Conservation (phyloP, 345 rosid genomes). For the Bruguiera parviflora region DNA sequence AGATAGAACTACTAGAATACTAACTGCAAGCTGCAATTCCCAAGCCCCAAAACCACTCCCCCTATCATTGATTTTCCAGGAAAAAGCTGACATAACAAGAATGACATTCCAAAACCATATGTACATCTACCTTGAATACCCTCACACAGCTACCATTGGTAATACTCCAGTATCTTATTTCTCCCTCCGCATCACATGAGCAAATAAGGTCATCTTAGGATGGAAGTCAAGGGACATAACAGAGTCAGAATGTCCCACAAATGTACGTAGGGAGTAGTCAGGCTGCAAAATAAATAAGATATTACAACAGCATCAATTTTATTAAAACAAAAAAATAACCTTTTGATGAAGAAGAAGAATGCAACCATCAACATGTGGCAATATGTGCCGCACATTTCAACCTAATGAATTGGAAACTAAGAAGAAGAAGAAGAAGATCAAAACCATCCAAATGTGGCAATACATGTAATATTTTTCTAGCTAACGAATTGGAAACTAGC, state of each 20-base stretch:
- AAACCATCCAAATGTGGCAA: too few species aligned
- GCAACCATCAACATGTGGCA: too few species aligned
- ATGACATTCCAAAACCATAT: not conserved
- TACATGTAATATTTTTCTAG: too few species aligned
- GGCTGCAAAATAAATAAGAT: conserved; percentile 52
- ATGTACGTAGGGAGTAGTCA: conserved; percentile 73
- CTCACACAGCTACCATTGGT: conserved; percentile 70
- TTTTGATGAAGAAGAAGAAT: not conserved
- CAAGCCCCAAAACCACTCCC: not conserved
- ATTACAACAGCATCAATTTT: not conserved
- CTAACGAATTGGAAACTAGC: too few species aligned
- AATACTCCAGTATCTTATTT: conserved; percentile 92
- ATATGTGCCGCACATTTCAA: too few species aligned
- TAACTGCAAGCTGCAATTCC: too few species aligned
- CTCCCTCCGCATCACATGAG: conserved; percentile 88
- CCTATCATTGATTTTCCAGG: not conserved
- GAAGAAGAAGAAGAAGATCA: too few species aligned
- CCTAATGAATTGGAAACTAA: too few species aligned
- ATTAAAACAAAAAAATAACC: not conserved
- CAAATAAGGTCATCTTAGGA: conserved; percentile 90
- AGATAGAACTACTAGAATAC: too few species aligned
- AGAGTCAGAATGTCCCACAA: conserved; percentile 69
- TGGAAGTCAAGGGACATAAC: conserved; percentile 92
- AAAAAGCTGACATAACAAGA: not conserved
- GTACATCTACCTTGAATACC: conserved; percentile 67